Evolutionary conservation across 768 basidiomycete species (phyloP), one percentile per base, ranked within the genome.

Genomic region (Nidula microcarpa): DNA sequence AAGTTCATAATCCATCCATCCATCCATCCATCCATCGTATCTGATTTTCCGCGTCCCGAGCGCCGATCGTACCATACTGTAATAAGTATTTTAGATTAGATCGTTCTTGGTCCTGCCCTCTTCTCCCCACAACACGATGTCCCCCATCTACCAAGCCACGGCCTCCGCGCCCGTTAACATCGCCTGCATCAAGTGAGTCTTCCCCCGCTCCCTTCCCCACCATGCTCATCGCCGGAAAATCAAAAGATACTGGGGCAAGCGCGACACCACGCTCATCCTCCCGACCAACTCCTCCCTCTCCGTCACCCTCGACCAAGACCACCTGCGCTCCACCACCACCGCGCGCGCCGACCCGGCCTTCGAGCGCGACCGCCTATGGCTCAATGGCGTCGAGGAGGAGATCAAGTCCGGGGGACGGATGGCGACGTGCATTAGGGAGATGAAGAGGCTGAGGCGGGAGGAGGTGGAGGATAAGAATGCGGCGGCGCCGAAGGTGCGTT

Each of bases 201-300:
- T 58, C 43, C 57, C 43, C 39, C 23, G n/a, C 50, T 37, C 37
- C 9, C 39, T 1, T 30, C 23, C 13, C 5, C 18, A 11, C 10
- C 13, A 14, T 46, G 14, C 41, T 52, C 39, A 36, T 50, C 47
- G 23, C 23, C 4, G 44, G 34, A 14, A 41, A 41, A 23, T 23
- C 53, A 52, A 16, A 54, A 95, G 91, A 68, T 98, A 98, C 79
- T 99, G 97, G 97, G 97, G 97, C 58, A 99, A 99, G 72, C 90
- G 97, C 56, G 90, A 98, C 71, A 95, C 93, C 3, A 82, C 86
- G 61, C 84, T 98, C 57, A 98, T 98, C 67, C 77, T 99, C 53
- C 97, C 97, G 43, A 98, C 94, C 57, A 99, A 99, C 73, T 93
- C 94, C 0, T 98, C 96, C 8, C 83, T 99, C n/a, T 98, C 95